phyloP scores from a whole-genome alignment of 2,329 filamentous ascomycete genomes.

The Phaeomoniella chlamydospora region DNA sequence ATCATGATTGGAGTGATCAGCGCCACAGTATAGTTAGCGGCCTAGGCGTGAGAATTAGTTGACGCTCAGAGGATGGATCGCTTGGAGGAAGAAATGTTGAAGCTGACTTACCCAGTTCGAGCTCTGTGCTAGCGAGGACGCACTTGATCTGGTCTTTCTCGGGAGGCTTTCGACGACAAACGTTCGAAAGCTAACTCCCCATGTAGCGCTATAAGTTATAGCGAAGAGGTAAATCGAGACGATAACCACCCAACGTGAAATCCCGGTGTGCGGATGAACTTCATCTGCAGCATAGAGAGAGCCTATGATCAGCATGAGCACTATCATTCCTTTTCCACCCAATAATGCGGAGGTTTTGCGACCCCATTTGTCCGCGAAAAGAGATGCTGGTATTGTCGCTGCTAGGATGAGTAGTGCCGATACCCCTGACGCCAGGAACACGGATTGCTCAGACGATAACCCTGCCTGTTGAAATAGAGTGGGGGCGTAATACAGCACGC shows the following conservation, averaged over 20 bases:
- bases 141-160: slow-evolving; percentile 1
- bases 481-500: slow-evolving; percentile 48
- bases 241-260: slow-evolving; percentile 17
- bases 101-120: slow-evolving; percentile 2
- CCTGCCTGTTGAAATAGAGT: slow-evolving; percentile 46
- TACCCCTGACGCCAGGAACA: slow-evolving; percentile 47
- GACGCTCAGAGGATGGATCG: too few relatives aligned
- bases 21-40: slow-evolving; percentile 29
- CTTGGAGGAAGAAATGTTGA: neutral
- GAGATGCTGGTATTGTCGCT: slow-evolving; percentile 40
- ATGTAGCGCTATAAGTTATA: slow-evolving; percentile 6
- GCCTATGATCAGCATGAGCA: slow-evolving; percentile 20
- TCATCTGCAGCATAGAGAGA: slow-evolving; percentile 16
- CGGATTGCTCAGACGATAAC: slow-evolving; percentile 35
- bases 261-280: slow-evolving; percentile 14
- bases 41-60: slow-evolving; percentile 21
- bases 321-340: slow-evolving; percentile 35
- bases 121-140: slow-evolving; percentile 2
- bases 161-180: slow-evolving; percentile 3
- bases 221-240: slow-evolving; percentile 15
- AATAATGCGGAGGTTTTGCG: slow-evolving; percentile 38
- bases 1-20: slow-evolving; percentile 28
- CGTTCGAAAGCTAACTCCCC: slow-evolving; percentile 2
- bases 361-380: slow-evolving; percentile 44
- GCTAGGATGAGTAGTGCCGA: slow-evolving; percentile 44